Percentiles rank a stretch among this genome's conserved stretches.
These are phyloP conservation scores for Tolypocladium nubicola DNA, from an alignment of 2,329 filamentous ascomycete genomes.

Conservation along the genomic window DNA sequence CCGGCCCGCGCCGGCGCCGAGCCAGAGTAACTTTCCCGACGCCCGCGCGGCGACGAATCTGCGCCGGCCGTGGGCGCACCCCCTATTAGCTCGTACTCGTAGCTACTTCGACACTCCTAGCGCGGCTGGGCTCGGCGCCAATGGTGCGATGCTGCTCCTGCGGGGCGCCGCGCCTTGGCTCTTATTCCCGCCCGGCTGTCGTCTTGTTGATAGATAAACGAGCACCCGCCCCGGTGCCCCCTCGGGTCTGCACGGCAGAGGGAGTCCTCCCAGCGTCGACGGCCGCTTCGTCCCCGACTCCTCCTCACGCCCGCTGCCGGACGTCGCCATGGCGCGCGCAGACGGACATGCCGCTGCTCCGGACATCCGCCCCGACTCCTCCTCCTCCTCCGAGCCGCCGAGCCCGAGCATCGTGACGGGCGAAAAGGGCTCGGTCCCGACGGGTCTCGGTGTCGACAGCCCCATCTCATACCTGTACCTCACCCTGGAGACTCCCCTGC, in stretches of 20 bases:
- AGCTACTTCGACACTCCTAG: neutral
- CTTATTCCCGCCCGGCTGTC: neutral
- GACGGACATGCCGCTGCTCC: neutral
- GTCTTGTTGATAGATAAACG: too few species aligned
- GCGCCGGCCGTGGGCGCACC: neutral
- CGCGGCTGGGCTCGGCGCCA: neutral
- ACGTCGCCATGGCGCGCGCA: too few species aligned
- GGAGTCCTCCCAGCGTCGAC: too few species aligned
- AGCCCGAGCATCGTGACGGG: neutral
- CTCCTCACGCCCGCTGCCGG: too few species aligned
- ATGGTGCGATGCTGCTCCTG: neutral
- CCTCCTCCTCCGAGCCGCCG: neutral
- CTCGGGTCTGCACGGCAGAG: too few species aligned
- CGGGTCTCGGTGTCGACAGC: slow-evolving; percentile 5
- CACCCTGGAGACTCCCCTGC: slow-evolving; percentile 27
- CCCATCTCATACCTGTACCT: slow-evolving; percentile 30
- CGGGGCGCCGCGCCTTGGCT: neutral
- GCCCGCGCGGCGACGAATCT: neutral
- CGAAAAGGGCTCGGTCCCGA: slow-evolving; percentile 1
- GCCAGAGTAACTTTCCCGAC: neutral
- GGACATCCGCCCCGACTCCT: neutral
- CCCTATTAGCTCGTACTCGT: too few species aligned
- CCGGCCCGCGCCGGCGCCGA: neutral
- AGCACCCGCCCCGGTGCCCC: too few species aligned
- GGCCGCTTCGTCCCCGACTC: too few species aligned